Evolutionary conservation across 169 alveolate species (phyloP).

Genomic region (Cryptosporidium canis): DNA sequence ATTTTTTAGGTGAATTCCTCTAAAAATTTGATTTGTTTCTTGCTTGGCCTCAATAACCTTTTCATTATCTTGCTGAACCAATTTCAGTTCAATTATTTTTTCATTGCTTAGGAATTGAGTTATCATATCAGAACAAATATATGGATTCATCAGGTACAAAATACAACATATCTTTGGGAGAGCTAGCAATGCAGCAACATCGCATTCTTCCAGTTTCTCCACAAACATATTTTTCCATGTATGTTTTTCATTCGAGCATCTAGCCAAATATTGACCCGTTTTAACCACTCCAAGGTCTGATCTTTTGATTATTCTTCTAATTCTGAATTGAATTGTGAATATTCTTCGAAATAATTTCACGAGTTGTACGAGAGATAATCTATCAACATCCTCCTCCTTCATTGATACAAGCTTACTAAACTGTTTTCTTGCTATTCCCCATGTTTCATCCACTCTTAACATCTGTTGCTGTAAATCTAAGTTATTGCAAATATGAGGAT

Average conservation of each 20-base stretch:
- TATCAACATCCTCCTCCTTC: constrained; percentile 18
- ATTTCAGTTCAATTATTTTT: not conserved
- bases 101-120: constrained; percentile 14
- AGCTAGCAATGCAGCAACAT: constrained; percentile 41
- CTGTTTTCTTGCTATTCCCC: constrained; percentile 47
- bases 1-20: not conserved
- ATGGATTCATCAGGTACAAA: constrained; percentile 24
- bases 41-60: not conserved
- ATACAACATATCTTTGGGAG: constrained; percentile 66
- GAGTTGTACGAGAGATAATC: constrained; percentile 34
- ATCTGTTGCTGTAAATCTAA: constrained; percentile 19
- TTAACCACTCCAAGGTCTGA: not conserved
- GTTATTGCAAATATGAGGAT: constrained; percentile 63
- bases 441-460: constrained; percentile 42
- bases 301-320: constrained; percentile 7
- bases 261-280: not conserved
- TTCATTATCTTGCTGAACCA: not conserved
- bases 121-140: constrained; percentile 14
- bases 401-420: not conserved
- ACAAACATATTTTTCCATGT: constrained; percentile 4
- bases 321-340: not conserved
- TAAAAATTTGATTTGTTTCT: not conserved
- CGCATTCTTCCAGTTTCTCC: constrained; percentile 49
- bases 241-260: not conserved
- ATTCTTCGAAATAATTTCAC: constrained; percentile 18